phyloP scores from a whole-genome alignment of 2,329 filamentous ascomycete species.

The Botrytis pseudocinerea region DNA sequence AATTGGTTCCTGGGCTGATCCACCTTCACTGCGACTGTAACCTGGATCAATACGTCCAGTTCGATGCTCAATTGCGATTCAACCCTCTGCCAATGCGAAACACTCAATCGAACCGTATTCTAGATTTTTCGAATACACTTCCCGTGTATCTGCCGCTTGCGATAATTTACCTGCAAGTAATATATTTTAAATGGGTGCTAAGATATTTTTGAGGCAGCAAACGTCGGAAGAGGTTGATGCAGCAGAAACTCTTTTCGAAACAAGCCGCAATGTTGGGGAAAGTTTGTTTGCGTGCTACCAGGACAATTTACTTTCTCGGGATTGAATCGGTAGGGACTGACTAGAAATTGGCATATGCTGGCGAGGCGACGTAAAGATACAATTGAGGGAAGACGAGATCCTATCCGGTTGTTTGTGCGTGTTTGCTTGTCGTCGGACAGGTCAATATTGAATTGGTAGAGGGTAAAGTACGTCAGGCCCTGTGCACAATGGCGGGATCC shows the following conservation, averaged over 20 bases:
- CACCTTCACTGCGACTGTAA: neutral
- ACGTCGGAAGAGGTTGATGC: conserved; percentile 7
- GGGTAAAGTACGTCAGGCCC: neutral
- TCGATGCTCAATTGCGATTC: neutral
- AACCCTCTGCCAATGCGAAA: conserved; percentile 5
- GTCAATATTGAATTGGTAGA: neutral
- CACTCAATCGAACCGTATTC: neutral
- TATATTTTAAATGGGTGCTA: neutral
- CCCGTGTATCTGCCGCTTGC: neutral
- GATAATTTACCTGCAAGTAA: conserved; percentile 1
- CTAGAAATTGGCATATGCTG: conserved; percentile 3
- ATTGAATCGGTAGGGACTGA: conserved; percentile 7
- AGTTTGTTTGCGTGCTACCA: conserved; percentile 10
- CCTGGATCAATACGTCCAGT: neutral
- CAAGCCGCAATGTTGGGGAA: neutral
- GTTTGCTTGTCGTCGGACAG: neutral
- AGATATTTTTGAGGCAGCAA: neutral
- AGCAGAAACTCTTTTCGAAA: neutral
- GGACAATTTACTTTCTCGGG: neutral
- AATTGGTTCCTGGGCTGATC: neutral
- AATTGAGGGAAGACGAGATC: neutral
- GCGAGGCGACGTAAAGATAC: neutral
- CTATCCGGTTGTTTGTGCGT: neutral
- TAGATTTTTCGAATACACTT: neutral
- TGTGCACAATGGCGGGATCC: neutral